Conservation (phyloP, 345 rosid species). For the Reutealis trisperma region DNA sequence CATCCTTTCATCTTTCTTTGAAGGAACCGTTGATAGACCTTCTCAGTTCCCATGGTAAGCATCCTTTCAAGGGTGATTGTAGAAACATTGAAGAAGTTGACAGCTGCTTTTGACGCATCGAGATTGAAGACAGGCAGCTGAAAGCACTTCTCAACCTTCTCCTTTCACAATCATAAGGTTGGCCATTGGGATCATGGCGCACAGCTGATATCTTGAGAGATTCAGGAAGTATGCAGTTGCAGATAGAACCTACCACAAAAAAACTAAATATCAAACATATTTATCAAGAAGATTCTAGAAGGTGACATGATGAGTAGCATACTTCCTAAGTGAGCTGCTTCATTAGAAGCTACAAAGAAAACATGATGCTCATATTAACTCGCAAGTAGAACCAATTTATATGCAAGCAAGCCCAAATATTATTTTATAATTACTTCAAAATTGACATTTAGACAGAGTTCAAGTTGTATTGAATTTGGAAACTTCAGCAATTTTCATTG, state of each 20-base stretch:
- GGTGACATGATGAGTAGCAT: background rate
- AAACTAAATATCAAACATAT: background rate
- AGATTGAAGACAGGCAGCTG: conserved; percentile 77
- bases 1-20: conserved; percentile 63
- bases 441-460: background rate
- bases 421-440: background rate
- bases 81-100: conserved; percentile 62
- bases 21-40: conserved; percentile 56
- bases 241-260: conserved; percentile 63
- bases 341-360: background rate
- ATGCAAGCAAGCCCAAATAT: background rate
- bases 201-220: conserved; percentile 69
- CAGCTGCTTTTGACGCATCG: conserved; percentile 80
- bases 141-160: conserved; percentile 62
- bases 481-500: background rate
- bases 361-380: too few relatives aligned
- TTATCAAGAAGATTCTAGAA: background rate
- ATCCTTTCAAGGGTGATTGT: conserved; percentile 27
- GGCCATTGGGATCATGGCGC: conserved; percentile 55
- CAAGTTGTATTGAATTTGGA: background rate
- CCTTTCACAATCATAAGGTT: conserved; percentile 68
- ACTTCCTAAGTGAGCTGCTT: background rate
- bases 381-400: too few relatives aligned
- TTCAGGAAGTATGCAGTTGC: conserved; percentile 93
- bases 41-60: conserved; percentile 23